Percentiles rank a stretch among this genome's conserved stretches.
phyloP scores from a whole-genome alignment of 1,284 basidiomycete species.

The Ceratobasidium sp. region DNA sequence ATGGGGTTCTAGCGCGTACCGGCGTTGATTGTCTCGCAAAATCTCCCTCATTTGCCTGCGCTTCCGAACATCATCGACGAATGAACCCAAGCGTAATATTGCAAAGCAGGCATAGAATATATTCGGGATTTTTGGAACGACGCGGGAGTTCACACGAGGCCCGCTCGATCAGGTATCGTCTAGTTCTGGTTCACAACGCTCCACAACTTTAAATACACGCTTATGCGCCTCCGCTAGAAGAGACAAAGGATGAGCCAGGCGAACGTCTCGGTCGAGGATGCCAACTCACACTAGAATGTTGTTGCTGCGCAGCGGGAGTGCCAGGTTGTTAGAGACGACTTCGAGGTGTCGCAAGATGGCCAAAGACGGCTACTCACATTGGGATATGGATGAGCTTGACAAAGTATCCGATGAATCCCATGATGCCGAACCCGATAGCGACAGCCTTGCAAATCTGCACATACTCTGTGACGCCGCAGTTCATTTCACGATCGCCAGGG shows the following conservation, averaged over 20 bases:
- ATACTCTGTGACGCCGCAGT: slow-evolving; percentile 70
- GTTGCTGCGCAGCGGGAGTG: slow-evolving; percentile 68
- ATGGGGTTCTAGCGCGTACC: slow-evolving; percentile 37
- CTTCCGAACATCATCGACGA: slow-evolving; percentile 42
- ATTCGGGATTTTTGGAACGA: slow-evolving; percentile 42
- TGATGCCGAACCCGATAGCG: slow-evolving; percentile 93
- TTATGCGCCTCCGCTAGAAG: slow-evolving; percentile 72
- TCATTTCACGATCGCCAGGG: slow-evolving; percentile 19
- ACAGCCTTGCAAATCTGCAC: slow-evolving; percentile 92
- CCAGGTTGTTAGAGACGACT: slow-evolving; percentile 22
- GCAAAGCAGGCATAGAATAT: slow-evolving; percentile 41
- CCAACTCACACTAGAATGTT: slow-evolving; percentile 91
- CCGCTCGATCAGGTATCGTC: slow-evolving; percentile 45
- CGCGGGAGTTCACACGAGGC: slow-evolving; percentile 39
- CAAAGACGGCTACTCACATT: slow-evolving; percentile 70
- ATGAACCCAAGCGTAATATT: slow-evolving; percentile 33
- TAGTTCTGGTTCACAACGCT: slow-evolving; percentile 29
- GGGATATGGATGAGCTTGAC: slow-evolving; percentile 97
- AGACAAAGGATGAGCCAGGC: slow-evolving; percentile 29
- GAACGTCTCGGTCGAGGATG: slow-evolving; percentile 23
- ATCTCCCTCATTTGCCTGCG: slow-evolving; percentile 29
- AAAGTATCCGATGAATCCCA: slow-evolving; percentile 98
- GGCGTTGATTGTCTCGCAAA: slow-evolving; percentile 3
- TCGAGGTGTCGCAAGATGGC: slow-evolving; percentile 12
- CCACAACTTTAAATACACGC: slow-evolving; percentile 30